phyloP scores from a whole-genome alignment of 768 basidiomycete genomes.

The Trametes cingulata region DNA sequence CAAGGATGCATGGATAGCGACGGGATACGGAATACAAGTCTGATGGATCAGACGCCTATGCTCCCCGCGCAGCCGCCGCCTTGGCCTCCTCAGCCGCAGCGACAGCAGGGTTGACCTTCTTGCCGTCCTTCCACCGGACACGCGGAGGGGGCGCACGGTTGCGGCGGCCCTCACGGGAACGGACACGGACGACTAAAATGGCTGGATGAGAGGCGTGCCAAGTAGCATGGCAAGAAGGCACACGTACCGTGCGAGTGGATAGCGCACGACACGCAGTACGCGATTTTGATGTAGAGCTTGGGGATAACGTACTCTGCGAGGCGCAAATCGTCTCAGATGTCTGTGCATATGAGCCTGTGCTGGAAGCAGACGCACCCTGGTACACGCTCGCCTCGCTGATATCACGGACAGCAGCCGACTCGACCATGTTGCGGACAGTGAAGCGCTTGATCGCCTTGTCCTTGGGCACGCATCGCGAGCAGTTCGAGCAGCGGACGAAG shows the following conservation, averaged over 20 bases:
- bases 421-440: slow-evolving; percentile 99
- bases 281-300: slow-evolving; percentile 98
- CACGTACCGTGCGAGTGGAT: slow-evolving; percentile 95
- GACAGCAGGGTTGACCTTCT: slow-evolving; percentile 96
- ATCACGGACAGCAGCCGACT: slow-evolving; percentile 97
- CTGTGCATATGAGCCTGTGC: no score
- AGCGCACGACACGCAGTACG: slow-evolving; percentile 98
- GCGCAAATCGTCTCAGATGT: background rate
- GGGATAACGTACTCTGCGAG: slow-evolving; percentile 88
- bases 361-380: slow-evolving; percentile 56
- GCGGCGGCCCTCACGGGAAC: slow-evolving; percentile 91
- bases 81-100: slow-evolving; percentile 90
- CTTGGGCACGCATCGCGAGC: slow-evolving; percentile 96
- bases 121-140: slow-evolving; percentile 91
- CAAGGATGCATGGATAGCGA: slow-evolving; percentile 21
- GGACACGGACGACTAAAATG: slow-evolving; percentile 88
- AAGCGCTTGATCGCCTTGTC: slow-evolving; percentile 99
- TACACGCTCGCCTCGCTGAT: slow-evolving; percentile 96
- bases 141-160: slow-evolving; percentile 98
- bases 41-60: slow-evolving; percentile 38
- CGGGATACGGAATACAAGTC: slow-evolving; percentile 24
- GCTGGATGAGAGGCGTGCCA: background rate
- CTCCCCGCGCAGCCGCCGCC: slow-evolving; percentile 53
- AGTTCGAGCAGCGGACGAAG: slow-evolving; percentile 98
- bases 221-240: background rate